Conservation (phyloP, 805 yeast genomes). For the Candida ovalis region DNA sequence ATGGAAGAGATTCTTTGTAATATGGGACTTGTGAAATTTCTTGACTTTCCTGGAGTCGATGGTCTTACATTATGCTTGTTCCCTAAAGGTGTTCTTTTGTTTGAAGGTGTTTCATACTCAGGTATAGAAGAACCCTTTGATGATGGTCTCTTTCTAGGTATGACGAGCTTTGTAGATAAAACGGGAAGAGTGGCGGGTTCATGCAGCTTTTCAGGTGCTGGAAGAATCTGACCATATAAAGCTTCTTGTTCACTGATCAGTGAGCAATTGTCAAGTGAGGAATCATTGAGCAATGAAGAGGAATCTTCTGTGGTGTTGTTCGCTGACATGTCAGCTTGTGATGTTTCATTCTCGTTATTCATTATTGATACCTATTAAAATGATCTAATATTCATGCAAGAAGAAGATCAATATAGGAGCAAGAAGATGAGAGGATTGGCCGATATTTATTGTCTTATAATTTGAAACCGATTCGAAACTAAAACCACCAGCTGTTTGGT, state of each 20-base stretch:
- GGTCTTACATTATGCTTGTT: not conserved
- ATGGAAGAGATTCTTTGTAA: constrained; percentile 18
- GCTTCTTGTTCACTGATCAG: constrained; percentile 18
- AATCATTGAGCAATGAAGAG: constrained; percentile 1
- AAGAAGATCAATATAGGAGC: not conserved
- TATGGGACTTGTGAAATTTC: constrained; percentile 21
- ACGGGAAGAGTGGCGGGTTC: constrained; percentile 17
- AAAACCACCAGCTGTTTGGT: too few relatives aligned
- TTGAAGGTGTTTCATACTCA: constrained; percentile 2
- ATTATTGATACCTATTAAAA: not conserved
- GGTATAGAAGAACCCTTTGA: constrained; percentile 1
- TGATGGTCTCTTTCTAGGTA: constrained; percentile 22
- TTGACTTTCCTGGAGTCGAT: constrained; percentile 16
- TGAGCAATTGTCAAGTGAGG: constrained; percentile 6
- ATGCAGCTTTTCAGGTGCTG: constrained; percentile 25
- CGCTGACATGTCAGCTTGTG: not conserved
- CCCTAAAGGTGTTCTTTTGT: constrained; percentile 3
- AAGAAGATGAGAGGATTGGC: not conserved
- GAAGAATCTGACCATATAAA: constrained; percentile 22
- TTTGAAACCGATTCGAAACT: not conserved
- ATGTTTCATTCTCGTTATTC: not conserved
- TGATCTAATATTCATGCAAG: not conserved
- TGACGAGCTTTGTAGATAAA: constrained; percentile 11
- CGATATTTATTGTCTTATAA: too few relatives aligned
- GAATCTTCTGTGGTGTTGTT: constrained; percentile 1